phyloP scores from a whole-genome alignment of 345 rosid genomes.

The Triadica sebifera region DNA sequence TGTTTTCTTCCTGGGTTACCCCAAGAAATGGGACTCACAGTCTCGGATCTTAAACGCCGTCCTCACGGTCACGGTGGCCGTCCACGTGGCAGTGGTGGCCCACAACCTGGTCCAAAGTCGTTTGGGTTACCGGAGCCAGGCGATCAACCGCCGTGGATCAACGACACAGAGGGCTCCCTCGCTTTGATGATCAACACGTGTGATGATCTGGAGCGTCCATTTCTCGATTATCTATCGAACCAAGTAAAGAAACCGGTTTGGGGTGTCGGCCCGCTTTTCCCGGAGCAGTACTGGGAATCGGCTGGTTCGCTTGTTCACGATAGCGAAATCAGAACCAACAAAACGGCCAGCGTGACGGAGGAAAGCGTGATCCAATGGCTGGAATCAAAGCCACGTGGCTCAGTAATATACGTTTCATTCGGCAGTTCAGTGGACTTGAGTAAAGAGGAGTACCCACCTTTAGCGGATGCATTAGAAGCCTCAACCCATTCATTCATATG shows the following conservation, averaged over 20 bases:
- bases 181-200: constrained; percentile 26
- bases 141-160: background rate
- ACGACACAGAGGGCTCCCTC: background rate
- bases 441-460: constrained; percentile 21
- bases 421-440: constrained; percentile 39
- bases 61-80: background rate
- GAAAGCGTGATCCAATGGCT: constrained; percentile 36
- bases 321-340: constrained; percentile 25
- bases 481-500: constrained; percentile 24
- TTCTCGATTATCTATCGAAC: constrained; percentile 24
- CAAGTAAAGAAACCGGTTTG: constrained; percentile 40
- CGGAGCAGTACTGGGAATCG: constrained; percentile 36
- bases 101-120: background rate
- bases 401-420: constrained; percentile 41
- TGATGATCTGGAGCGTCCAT: constrained; percentile 36
- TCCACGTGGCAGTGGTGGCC: background rate
- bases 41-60: constrained; percentile 22
- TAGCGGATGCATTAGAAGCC: constrained; percentile 28
- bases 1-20: constrained; percentile 25
- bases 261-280: constrained; percentile 47
- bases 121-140: background rate
- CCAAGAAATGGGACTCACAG: constrained; percentile 26
- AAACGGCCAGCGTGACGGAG: constrained; percentile 30
- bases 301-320: constrained; percentile 34
- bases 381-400: constrained; percentile 35